phyloP scores from a whole-genome alignment of 495 filamentous ascomycete species.

The Annulohypoxylon stygium region DNA sequence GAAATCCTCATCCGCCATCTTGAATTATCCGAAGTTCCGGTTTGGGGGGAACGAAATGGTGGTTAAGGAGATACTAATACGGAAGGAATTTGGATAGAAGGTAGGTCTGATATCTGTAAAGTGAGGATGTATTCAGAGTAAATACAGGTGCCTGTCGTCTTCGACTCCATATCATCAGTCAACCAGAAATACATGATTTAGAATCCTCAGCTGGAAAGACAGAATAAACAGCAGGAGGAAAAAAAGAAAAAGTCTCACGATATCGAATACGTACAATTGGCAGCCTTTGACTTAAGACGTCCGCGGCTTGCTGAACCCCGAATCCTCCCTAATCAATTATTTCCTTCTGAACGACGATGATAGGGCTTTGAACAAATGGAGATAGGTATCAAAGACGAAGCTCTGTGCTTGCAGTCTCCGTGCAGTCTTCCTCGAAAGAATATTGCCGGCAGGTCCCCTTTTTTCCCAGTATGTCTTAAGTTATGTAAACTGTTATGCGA shows the following conservation, averaged over 20 bases:
- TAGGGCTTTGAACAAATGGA: slow-evolving; percentile 47
- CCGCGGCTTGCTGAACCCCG: slow-evolving; percentile 22
- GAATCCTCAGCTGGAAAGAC: slow-evolving; percentile 39
- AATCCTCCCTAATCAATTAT: slow-evolving; percentile 30
- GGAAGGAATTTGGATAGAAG: slow-evolving; percentile 22
- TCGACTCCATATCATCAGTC: slow-evolving; percentile 52
- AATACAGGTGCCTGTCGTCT: slow-evolving; percentile 53
- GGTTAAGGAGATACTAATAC: slow-evolving; percentile 49
- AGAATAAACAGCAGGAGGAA: slow-evolving; percentile 51
- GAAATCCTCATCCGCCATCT: slow-evolving; percentile 94
- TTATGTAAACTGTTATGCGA: slow-evolving; percentile 22
- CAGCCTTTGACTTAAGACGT: slow-evolving; percentile 44
- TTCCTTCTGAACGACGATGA: slow-evolving; percentile 24
- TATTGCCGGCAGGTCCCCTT: slow-evolving; percentile 32
- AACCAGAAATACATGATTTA: slow-evolving; percentile 48
- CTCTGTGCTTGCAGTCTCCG: slow-evolving; percentile 63
- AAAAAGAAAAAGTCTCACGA: slow-evolving; percentile 48
- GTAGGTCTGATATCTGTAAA: slow-evolving; percentile 43
- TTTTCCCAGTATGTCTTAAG: slow-evolving; percentile 24
- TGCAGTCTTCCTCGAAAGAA: slow-evolving; percentile 40
- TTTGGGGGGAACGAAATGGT: slow-evolving; percentile 43
- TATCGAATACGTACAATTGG: slow-evolving; percentile 64
- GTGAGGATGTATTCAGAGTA: slow-evolving; percentile 53
- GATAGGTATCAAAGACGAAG: slow-evolving; percentile 62
- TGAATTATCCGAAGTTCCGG: slow-evolving; percentile 46